phyloP scores from a whole-genome alignment of 306 rosid genomes.

The Medicago ruthenica region DNA sequence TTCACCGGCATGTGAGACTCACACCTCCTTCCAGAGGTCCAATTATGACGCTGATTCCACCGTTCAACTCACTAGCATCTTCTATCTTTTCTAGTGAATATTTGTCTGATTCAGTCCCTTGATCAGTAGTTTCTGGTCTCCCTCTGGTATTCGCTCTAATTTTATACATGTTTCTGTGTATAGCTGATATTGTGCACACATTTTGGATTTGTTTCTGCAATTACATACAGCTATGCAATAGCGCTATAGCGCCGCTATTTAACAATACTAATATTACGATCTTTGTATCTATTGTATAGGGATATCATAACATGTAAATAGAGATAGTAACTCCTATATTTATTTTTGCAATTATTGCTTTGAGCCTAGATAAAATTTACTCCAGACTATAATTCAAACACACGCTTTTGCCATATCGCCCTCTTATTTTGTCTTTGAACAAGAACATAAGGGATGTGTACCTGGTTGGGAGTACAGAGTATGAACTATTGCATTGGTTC shows the following conservation, averaged over 20 bases:
- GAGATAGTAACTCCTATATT: neutral
- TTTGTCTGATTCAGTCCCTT: neutral
- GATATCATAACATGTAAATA: neutral
- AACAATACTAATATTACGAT: neutral
- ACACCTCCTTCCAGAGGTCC: neutral
- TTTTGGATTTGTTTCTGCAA: neutral
- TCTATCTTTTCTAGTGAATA: neutral
- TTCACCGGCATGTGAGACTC: neutral
- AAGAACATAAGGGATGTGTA: slow-evolving; percentile 41
- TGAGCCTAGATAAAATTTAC: neutral
- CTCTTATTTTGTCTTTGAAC: neutral
- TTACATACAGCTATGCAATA: neutral
- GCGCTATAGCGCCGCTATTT: neutral
- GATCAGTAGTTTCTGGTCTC: neutral
- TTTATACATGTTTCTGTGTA: neutral
- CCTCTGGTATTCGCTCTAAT: neutral
- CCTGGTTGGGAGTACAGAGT: slow-evolving; percentile 63
- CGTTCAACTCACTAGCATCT: neutral
- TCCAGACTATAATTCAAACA: neutral
- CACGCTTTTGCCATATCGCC: neutral
- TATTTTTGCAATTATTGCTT: neutral
- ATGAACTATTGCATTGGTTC: slow-evolving; percentile 54
- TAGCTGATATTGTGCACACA: neutral
- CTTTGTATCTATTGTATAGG: neutral
- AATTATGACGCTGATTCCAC: neutral